Conservation (phyloP, 345 rosid species). For the Hevea brasiliensis region DNA sequence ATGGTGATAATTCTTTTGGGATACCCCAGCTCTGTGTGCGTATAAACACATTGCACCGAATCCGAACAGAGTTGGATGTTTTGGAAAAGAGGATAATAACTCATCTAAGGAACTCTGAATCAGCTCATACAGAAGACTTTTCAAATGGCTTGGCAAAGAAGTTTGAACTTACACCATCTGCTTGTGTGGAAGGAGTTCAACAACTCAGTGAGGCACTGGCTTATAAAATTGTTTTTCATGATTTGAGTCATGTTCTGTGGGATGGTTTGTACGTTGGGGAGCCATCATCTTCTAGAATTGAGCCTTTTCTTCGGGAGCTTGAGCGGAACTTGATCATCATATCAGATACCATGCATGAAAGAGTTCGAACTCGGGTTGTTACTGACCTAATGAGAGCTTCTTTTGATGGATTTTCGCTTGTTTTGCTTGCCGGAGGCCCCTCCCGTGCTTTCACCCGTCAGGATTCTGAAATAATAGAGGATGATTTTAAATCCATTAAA, state of each 20-base stretch:
- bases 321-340: constrained; percentile 61
- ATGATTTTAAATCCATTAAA: constrained; percentile 86
- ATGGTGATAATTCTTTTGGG: constrained; percentile 68
- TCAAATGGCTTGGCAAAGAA: constrained; percentile 78
- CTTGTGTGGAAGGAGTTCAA: constrained; percentile 87
- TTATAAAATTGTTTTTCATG: constrained; percentile 81
- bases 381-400: constrained; percentile 88
- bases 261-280: constrained; percentile 89
- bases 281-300: constrained; percentile 67
- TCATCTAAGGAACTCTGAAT: constrained; percentile 90
- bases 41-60: constrained; percentile 74
- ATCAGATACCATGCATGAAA: constrained; percentile 73
- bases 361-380: constrained; percentile 74
- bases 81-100: constrained; percentile 84
- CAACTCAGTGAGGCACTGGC: constrained; percentile 82
- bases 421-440: constrained; percentile 95
- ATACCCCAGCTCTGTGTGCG: constrained; percentile 73
- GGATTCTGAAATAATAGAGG: constrained; percentile 76
- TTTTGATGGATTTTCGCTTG: constrained; percentile 84
- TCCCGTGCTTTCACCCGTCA: constrained; percentile 73
- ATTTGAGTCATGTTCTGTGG: constrained; percentile 78
- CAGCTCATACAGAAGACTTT: constrained; percentile 81
- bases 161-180: constrained; percentile 77
- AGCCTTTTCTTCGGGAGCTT: constrained; percentile 71
- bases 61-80: constrained; percentile 69